Base-by-base conservation (phyloP, 1,284 basidiomycete genomes). In the Ceratobasidium sp. region DNA sequence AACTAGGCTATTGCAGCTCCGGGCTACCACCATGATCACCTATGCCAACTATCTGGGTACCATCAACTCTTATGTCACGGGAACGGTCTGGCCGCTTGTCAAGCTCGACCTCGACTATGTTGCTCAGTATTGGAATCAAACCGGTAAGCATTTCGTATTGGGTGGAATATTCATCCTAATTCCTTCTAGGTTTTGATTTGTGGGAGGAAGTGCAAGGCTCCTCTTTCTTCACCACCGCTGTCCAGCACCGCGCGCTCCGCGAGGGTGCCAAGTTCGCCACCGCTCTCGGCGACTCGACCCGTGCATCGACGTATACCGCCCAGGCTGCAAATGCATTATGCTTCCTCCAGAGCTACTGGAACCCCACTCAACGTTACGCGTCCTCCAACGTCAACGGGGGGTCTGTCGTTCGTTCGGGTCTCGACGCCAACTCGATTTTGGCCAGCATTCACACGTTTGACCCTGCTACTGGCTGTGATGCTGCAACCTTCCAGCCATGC, bases 171-270 rank as follows among this genome's bases (percentile, higher is more conserved):
- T n/a, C n/a, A n/a, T n/a, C n/a, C n/a, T n/a, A n/a, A n/a, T n/a
- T n/a, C n/a, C n/a, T n/a, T n/a, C n/a, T n/a, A n/a, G n/a, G n/a
- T 1, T 92, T 90, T 81, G 90, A 92, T 81, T 85, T 92, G 1
- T 92, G 91, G 91, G 91, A 92, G 81, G 90, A 92, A 82, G 83
- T 91, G 41, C 82, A 85, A 20, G 89, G 89, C 0, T 88, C 88
- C 10, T 90, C 89, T 10, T 92, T 90, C 84, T 92, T 90, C 81
- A 92, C 91, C 8, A 86, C 88, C 1, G 88, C 88, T 3, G 88
- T 88, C 1, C 90, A 91, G 78, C 89, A 91, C 79, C 87, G 88
- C 48, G 86, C 90, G 7, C 82, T 92, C 23, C 87, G 88, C 38
- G 85, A 90, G 80, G 91, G 90, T 20, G 85, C 87, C 0, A 76